phyloP scores from a whole-genome alignment of 306 rosid genomes.

The Pterocarpus santalinus region DNA sequence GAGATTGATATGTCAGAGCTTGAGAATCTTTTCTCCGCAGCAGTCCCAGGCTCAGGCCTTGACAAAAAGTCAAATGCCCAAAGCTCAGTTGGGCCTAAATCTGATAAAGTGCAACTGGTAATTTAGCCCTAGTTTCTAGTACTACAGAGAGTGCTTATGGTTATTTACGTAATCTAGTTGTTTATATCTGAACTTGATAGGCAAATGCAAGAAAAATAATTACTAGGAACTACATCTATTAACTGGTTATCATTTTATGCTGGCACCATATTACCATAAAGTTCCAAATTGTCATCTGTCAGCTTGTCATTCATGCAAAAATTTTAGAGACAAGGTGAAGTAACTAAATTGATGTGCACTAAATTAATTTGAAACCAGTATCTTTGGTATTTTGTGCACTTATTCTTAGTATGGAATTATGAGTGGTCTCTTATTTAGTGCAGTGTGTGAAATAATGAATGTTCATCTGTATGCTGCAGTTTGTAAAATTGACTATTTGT shows the following conservation, averaged over 20 bases:
- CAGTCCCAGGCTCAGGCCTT: conserved; percentile 63
- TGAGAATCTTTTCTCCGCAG: conserved; percentile 86
- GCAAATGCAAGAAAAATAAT: conserved; percentile 30
- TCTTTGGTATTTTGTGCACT: conserved; percentile 38
- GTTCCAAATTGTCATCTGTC: conserved; percentile 23
- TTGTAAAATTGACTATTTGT: conserved; percentile 26
- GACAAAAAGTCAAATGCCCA: conserved; percentile 58
- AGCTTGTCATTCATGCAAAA: conserved; percentile 27
- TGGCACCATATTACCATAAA: conserved; percentile 25
- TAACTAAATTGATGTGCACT: conserved; percentile 14
- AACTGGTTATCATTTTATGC: conserved; percentile 30
- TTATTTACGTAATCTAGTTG: conserved; percentile 35
- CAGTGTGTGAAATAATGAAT: conserved; percentile 37
- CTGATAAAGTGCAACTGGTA: conserved; percentile 95
- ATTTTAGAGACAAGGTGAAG: conserved; percentile 28
- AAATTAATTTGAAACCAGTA: conserved; percentile 21
- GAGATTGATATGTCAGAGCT: conserved; percentile 97
- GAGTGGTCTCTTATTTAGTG: conserved; percentile 26
- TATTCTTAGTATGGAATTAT: conserved; percentile 31
- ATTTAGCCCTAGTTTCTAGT: conserved; percentile 41
- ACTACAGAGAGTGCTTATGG: conserved; percentile 11
- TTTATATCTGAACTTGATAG: conserved; percentile 33
- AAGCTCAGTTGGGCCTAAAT: conserved; percentile 68
- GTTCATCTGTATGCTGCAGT: conserved; percentile 34
- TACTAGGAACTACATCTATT: conserved; percentile 29